Evolutionary conservation across 2,329 filamentous ascomycete genomes (phyloP).

Genomic region (Talaromyces marneffei): DNA sequence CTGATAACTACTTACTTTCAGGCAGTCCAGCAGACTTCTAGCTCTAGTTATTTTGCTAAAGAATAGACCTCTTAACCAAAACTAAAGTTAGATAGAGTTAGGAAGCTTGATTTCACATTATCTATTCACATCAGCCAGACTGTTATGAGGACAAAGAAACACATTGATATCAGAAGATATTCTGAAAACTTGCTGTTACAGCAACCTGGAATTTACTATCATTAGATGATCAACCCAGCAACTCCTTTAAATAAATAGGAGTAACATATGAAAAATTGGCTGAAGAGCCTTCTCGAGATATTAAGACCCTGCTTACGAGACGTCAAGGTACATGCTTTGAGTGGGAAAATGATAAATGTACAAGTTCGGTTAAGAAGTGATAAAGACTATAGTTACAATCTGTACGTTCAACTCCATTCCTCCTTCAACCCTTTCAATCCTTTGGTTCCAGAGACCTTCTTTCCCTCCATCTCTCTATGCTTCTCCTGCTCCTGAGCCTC

Average conservation of each 20-base stretch:
- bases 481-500: slow-evolving; percentile 8
- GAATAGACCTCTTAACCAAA: not conserved
- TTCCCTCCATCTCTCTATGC: slow-evolving; percentile 12
- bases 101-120: not conserved
- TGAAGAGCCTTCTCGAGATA: not conserved
- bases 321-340: not conserved
- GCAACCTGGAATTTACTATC: too few relatives aligned
- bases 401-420: slow-evolving; percentile 24
- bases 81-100: not conserved
- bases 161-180: not conserved
- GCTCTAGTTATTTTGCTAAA: too few relatives aligned
- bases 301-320: not conserved
- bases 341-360: not conserved
- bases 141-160: not conserved
- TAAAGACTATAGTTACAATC: not conserved
- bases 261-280: not conserved
- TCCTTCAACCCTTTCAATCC: slow-evolving; percentile 31
- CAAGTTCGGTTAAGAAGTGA: not conserved
- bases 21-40: not conserved
- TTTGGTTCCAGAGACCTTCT: slow-evolving; percentile 24
- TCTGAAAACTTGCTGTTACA: not conserved
- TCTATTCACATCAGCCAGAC: not conserved
- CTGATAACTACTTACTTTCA: not conserved
- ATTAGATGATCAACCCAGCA: not conserved
- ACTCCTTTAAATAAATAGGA: not conserved